These are phyloP conservation scores for Termitomyces sp. DNA, from an alignment of 768 basidiomycete genomes.

Conservation along the genomic window DNA sequence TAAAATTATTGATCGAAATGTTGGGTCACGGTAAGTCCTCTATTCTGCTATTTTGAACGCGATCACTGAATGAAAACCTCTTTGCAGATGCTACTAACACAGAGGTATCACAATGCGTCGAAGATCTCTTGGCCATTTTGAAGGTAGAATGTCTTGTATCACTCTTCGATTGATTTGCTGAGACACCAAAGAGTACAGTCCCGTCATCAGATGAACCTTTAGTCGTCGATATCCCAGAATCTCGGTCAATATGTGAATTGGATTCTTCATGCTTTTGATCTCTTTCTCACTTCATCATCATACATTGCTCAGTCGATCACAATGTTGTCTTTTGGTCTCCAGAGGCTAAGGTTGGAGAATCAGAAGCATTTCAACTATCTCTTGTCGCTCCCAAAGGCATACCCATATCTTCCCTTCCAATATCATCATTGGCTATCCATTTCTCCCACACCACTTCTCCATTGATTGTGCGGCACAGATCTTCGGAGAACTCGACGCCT, in stretches of 20 bases:
- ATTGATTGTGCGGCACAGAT: conserved; percentile 43
- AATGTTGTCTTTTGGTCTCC: conserved; percentile 67
- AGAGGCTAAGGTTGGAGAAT: conserved; percentile 53
- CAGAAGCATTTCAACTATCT: conserved; percentile 70
- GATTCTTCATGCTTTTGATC: neutral
- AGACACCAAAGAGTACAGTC: conserved; percentile 53
- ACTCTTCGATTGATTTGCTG: neutral
- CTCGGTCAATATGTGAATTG: conserved; percentile 55
- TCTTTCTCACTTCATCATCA: conserved; percentile 4
- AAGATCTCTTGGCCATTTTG: conserved; percentile 69
- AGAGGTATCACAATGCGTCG: conserved; percentile 46
- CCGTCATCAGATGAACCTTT: conserved; percentile 58
- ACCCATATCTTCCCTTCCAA: conserved; percentile 51
- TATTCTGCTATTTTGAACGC: neutral
- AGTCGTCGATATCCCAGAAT: conserved; percentile 57
- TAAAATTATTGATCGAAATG: conserved; percentile 79
- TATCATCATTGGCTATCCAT: conserved; percentile 53
- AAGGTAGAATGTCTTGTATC: conserved; percentile 38
- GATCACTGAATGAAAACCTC: neutral
- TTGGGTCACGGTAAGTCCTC: conserved; percentile 59
- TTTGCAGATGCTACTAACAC: conserved; percentile 28
- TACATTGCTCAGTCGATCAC: conserved; percentile 47
- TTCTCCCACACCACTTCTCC: conserved; percentile 47
- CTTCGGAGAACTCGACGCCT: conserved; percentile 10
- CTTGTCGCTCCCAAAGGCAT: conserved; percentile 47